Evolutionary conservation across 768 basidiomycete genomes (phyloP), one percentile per base, ranked within the genome.

Genomic region (Mycena albidolilacea): DNA sequence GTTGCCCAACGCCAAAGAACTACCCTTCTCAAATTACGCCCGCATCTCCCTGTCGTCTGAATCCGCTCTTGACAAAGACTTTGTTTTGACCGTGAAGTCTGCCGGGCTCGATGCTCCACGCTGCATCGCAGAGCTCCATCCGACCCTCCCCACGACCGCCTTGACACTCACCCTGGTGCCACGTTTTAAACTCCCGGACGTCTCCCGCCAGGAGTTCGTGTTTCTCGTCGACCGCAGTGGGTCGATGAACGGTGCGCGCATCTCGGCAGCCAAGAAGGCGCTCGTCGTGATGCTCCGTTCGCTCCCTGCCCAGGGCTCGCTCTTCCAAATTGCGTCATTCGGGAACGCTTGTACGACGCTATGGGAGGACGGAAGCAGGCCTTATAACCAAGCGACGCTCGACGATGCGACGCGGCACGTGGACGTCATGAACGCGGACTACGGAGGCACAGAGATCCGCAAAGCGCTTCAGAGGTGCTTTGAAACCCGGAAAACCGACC

Each of bases 201-300:
- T 85, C 1, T 64, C 72, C 15, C 75, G 77, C 0, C 86, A 86
- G 59, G 87, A 89, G 55, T 88, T 83, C 54, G 79, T 89, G 0
- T 89, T 89, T 71, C 64, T 89, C 23, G 79, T 89, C 21, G 88
- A 89, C 69, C 80, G 87, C 23, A 85, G 83, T 5, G 83, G 83
- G 0, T 86, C 84, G 44, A 89, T 89, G 88, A 0, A 0, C 0
- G 65, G 68, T 8, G 12, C 0, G 5, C 65, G 82, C 11, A 85
- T 87, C 7, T 76, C 76, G 23, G 81, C 79, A 0, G 85, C 86
- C 3, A 83, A 82, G 59, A 70, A 75, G 43, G 83, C 87, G 0
- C 78, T 89, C 38, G 64, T 70, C 0, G 82, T 86, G 70, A 70
- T 89, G 7, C 79, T 89, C 3, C 82, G 78, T 5, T 75, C 84